A percentile compares a stretch with the other conserved stretches of the same genome.
phyloP scores from a whole-genome alignment of 1,284 basidiomycete species.

The Malassezia pachydermatis region DNA sequence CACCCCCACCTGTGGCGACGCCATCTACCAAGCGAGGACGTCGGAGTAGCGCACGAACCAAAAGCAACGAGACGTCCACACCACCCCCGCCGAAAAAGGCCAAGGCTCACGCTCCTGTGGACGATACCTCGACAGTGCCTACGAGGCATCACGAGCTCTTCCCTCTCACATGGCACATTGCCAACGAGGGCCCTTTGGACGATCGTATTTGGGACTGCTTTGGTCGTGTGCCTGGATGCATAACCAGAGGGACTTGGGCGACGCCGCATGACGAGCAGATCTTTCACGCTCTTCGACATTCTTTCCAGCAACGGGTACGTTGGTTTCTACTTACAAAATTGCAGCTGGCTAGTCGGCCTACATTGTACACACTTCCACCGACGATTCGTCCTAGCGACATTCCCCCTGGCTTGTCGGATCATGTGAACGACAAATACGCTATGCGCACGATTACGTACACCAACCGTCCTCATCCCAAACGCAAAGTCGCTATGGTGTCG shows the following conservation, averaged over 20 bases:
- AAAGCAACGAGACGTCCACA: background rate
- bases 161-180: conserved; percentile 26
- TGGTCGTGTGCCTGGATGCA: conserved; percentile 32
- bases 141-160: conserved; percentile 26
- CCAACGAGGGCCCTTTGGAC: conserved; percentile 25
- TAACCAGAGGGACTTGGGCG: conserved; percentile 19
- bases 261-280: background rate
- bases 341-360: conserved; percentile 17
- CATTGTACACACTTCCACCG: conserved; percentile 20
- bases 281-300: background rate
- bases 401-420: conserved; percentile 35
- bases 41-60: background rate
- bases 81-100: too few relatives aligned
- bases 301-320: background rate
- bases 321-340: background rate
- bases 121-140: conserved; percentile 7
- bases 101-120: conserved; percentile 14
- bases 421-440: conserved; percentile 36
- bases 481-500: conserved; percentile 28
- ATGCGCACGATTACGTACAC: conserved; percentile 27
- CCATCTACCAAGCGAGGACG: background rate
- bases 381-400: conserved; percentile 15
- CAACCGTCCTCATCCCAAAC: conserved; percentile 35
- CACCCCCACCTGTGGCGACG: background rate
- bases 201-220: conserved; percentile 40